Percentiles rank a stretch among this genome's conserved stretches.
Evolutionary conservation across 179 eudicot species (phyloP).

Genomic region (Monotropa hypopitys): DNA sequence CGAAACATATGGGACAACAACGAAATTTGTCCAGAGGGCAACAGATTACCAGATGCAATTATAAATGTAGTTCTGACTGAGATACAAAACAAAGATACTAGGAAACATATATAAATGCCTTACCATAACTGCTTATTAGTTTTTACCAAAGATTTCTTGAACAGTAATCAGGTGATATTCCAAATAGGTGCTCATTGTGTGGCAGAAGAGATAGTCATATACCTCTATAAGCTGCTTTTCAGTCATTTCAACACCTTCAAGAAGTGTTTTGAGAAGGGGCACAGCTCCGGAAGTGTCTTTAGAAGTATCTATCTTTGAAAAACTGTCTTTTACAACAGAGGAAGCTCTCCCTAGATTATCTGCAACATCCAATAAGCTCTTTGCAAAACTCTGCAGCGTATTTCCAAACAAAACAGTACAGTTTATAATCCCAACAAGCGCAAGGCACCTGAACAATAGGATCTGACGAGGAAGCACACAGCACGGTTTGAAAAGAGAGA

Average conservation of each 20-base stretch:
- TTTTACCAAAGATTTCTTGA: not conserved
- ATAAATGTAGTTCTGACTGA: not conserved
- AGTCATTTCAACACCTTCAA: conserved; percentile 98
- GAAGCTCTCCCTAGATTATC: conserved; percentile 87
- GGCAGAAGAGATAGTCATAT: conserved; percentile 7
- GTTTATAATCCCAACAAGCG: not conserved
- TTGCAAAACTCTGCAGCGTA: conserved; percentile 72
- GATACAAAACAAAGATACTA: not conserved
- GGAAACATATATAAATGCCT: not conserved
- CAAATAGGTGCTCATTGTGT: not conserved
- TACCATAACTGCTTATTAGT: not conserved
- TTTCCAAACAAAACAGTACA: not conserved
- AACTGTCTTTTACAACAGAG: conserved; percentile 66
- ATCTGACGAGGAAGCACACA: not conserved
- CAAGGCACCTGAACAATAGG: not conserved
- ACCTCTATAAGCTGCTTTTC: conserved; percentile 97
- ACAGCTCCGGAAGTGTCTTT: conserved; percentile 58
- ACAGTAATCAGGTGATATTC: not conserved
- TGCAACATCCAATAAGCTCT: conserved; percentile 86
- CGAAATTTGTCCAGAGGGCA: not conserved
- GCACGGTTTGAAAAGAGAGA: not conserved
- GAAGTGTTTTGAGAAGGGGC: conserved; percentile 66
- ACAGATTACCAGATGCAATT: not conserved
- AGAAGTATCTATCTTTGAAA: conserved; percentile 65
- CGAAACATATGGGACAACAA: not conserved